These are phyloP conservation scores for Plasmodium knowlesi DNA, from an alignment of 169 alveolate genomes.

Conservation along the genomic window DNA sequence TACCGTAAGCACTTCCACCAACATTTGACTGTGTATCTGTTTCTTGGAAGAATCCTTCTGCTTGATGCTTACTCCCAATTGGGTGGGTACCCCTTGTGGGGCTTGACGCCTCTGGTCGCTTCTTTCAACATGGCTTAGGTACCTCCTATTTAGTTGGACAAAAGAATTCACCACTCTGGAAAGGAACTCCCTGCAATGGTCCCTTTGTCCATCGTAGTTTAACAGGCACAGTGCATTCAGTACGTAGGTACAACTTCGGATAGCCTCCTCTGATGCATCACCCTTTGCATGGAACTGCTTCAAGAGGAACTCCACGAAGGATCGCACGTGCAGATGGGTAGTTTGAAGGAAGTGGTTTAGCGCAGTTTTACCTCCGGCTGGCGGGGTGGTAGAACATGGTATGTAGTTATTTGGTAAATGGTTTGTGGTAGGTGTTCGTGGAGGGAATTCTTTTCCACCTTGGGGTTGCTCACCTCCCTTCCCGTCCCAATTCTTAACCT, in stretches of 20 bases:
- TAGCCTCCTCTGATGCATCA: not conserved
- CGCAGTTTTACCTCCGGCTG: too few relatives aligned
- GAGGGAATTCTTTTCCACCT: not conserved
- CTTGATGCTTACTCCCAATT: not conserved
- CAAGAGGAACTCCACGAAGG: not conserved
- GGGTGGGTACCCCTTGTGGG: not conserved
- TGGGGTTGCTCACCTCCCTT: not conserved
- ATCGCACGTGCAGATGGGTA: not conserved
- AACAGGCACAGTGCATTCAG: constrained; percentile 12
- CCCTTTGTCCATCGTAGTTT: constrained; percentile 10
- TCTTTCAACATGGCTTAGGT: not conserved
- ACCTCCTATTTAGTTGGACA: not conserved
- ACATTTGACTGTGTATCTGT: not conserved
- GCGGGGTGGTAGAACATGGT: not conserved
- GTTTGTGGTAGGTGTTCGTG: not conserved
- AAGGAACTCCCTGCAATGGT: not conserved
- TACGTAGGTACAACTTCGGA: constrained; percentile 8
- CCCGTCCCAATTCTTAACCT: not conserved
- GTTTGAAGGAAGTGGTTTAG: not conserved
- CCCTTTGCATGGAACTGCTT: not conserved
- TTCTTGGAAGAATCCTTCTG: not conserved
- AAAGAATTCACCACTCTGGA: not conserved
- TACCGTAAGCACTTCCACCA: constrained; percentile 25
- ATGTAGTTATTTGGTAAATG: too few relatives aligned
- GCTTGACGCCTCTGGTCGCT: not conserved